phyloP scores from a whole-genome alignment of 768 basidiomycete genomes.

The Podaxis carcinomalis region DNA sequence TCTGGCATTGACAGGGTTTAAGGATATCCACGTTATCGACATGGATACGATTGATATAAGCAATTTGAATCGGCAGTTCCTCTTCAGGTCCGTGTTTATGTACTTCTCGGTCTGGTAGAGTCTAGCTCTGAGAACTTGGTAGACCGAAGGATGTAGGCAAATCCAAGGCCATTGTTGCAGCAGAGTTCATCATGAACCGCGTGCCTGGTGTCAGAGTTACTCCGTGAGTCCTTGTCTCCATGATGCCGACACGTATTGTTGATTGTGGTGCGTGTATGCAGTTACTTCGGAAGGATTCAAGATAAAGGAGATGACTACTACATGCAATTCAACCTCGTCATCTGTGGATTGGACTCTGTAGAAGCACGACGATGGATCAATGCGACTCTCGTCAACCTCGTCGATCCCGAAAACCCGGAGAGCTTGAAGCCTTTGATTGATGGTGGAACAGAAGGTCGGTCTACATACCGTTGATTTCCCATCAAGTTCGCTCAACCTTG shows the following conservation, averaged over 20 bases:
- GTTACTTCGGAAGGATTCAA: slow-evolving; percentile 96
- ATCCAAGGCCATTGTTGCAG: slow-evolving; percentile 90
- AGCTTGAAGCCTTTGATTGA: slow-evolving; percentile 96
- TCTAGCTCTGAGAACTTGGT: slow-evolving; percentile 2
- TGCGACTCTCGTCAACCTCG: slow-evolving; percentile 91
- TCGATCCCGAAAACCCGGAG: slow-evolving; percentile 90
- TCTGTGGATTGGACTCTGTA: slow-evolving; percentile 96
- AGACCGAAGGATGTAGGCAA: slow-evolving; percentile 91
- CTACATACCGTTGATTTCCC: background rate
- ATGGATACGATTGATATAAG: slow-evolving; percentile 99
- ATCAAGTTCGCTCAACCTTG: background rate
- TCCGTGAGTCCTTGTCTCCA: slow-evolving; percentile 57
- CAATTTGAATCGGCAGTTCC: slow-evolving; percentile 96
- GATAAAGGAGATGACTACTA: slow-evolving; percentile 96
- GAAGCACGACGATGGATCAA: slow-evolving; percentile 99
- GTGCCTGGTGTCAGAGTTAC: slow-evolving; percentile 96
- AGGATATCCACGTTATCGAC: slow-evolving; percentile 98
- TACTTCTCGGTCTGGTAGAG: background rate
- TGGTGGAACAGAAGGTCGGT: slow-evolving; percentile 92
- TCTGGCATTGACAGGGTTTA: slow-evolving; percentile 93
- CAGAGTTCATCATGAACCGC: slow-evolving; percentile 94
- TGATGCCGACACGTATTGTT: background rate
- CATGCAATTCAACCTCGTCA: slow-evolving; percentile 93
- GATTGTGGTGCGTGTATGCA: slow-evolving; percentile 25
- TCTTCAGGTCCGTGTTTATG: slow-evolving; percentile 72